phyloP scores from a whole-genome alignment of 2,329 filamentous ascomycete species.

The Lachnellula suecica region DNA sequence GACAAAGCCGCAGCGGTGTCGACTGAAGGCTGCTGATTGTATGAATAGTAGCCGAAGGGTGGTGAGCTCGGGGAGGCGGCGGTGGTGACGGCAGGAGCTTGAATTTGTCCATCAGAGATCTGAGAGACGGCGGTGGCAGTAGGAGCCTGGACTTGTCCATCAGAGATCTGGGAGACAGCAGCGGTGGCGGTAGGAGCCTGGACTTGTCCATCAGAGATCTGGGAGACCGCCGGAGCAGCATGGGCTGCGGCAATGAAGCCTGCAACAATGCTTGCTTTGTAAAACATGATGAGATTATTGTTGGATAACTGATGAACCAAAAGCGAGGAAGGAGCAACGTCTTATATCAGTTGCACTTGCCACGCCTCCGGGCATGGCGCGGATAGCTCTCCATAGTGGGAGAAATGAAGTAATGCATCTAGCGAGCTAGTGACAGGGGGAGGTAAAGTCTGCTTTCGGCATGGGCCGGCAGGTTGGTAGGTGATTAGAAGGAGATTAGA shows the following conservation, averaged over 20 bases:
- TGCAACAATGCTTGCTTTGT: constrained; percentile 16
- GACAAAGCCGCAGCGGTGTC: constrained; percentile 27
- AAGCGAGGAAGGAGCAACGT: background rate
- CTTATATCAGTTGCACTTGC: background rate
- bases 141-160: too few species aligned
- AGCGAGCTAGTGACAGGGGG: background rate
- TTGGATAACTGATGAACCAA: background rate
- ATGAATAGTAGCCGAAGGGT: constrained; percentile 21
- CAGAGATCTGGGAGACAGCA: too few species aligned
- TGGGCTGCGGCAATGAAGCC: constrained; percentile 17
- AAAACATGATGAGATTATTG: constrained; percentile 17
- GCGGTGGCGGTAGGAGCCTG: too few species aligned
- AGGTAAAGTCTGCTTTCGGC: too few species aligned
- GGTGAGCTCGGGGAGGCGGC: constrained; percentile 5
- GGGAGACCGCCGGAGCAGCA: too few species aligned
- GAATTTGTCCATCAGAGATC: constrained; percentile 14
- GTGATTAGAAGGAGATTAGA: too few species aligned
- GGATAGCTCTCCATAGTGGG: background rate
- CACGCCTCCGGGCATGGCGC: constrained; percentile 3
- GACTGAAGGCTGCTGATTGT: constrained; percentile 23
- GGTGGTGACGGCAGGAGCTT: constrained; percentile 3
- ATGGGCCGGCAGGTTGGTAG: too few species aligned
- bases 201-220: too few species aligned
- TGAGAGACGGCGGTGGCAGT: background rate
- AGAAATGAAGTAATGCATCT: constrained; percentile 2